These are phyloP conservation scores for Megacollybia marginata DNA, from an alignment of 768 basidiomycete species.

Conservation along the genomic window DNA sequence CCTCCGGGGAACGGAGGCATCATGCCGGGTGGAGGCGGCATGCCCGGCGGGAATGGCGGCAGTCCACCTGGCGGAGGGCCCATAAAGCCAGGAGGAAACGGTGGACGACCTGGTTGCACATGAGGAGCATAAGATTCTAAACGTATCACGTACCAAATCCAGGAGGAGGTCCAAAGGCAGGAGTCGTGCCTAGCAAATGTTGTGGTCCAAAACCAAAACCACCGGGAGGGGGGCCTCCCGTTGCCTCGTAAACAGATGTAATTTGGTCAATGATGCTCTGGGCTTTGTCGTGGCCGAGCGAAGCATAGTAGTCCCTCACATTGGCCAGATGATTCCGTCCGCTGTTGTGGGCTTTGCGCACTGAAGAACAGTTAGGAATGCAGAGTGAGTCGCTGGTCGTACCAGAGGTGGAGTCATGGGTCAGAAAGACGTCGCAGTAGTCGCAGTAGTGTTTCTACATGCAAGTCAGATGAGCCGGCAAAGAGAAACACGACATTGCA, in stretches of 20 bases:
- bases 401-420: constrained; percentile 93
- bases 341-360: constrained; percentile 96
- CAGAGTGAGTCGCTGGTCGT: constrained; percentile 13
- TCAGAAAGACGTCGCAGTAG: constrained; percentile 90
- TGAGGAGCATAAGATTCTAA: constrained; percentile 31
- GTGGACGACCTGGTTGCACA: constrained; percentile 33
- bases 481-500: no score
- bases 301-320: constrained; percentile 95
- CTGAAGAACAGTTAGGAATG: constrained; percentile 32
- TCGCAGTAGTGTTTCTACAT: constrained; percentile 87
- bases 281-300: constrained; percentile 92
- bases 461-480: no score
- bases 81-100: constrained; percentile 6
- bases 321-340: constrained; percentile 96
- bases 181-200: constrained; percentile 57
- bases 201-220: constrained; percentile 85
- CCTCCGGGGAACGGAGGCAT: constrained; percentile 15
- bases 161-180: constrained; percentile 38
- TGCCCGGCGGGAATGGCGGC: constrained; percentile 46
- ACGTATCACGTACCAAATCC: constrained; percentile 12
- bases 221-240: constrained; percentile 79
- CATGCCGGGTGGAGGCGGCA: constrained; percentile 25
- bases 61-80: constrained; percentile 12
- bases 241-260: constrained; percentile 84
- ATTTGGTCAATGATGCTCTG: constrained; percentile 99